These are phyloP conservation scores for Friedmanniomyces endolithicus DNA, from an alignment of 495 filamentous ascomycete genomes.

Conservation along the genomic window DNA sequence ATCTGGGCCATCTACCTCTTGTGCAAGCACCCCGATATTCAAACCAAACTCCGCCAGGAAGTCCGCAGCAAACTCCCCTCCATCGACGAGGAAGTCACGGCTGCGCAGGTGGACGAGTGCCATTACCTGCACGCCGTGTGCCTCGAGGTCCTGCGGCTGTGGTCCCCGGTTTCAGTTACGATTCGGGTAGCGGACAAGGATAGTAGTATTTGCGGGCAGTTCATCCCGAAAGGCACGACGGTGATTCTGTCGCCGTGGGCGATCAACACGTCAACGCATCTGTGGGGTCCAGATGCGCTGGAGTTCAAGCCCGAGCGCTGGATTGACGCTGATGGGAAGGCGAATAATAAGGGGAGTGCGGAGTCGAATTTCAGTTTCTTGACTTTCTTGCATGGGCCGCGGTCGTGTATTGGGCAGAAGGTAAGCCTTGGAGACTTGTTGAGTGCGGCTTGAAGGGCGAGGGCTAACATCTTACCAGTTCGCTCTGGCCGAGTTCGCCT, in stretches of 20 bases:
- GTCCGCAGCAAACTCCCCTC: constrained; percentile 51
- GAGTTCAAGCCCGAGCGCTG: constrained; percentile 37
- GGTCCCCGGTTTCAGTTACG: constrained; percentile 49
- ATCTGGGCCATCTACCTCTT: constrained; percentile 49
- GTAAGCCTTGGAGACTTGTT: neutral
- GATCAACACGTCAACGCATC: constrained; percentile 25
- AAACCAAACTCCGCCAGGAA: constrained; percentile 47
- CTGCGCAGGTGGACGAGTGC: constrained; percentile 41
- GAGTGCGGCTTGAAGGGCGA: neutral
- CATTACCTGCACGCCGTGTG: constrained; percentile 50
- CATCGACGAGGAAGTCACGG: constrained; percentile 37
- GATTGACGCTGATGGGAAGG: constrained; percentile 22
- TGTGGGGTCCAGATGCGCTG: constrained; percentile 32
- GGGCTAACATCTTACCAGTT: constrained; percentile 34
- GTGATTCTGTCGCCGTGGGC: constrained; percentile 40
- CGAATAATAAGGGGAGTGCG: constrained; percentile 31
- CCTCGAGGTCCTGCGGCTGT: constrained; percentile 47
- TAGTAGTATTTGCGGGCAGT: constrained; percentile 47
- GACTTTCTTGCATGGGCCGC: constrained; percentile 38
- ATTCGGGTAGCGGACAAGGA: constrained; percentile 50
- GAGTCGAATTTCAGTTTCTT: constrained; percentile 30
- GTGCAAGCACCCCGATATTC: constrained; percentile 45
- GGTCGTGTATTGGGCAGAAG: constrained; percentile 40
- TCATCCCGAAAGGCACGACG: constrained; percentile 43
- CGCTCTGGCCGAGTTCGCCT: constrained; percentile 72